phyloP scores from a whole-genome alignment of 768 basidiomycete species.

The Boletales sp. region DNA sequence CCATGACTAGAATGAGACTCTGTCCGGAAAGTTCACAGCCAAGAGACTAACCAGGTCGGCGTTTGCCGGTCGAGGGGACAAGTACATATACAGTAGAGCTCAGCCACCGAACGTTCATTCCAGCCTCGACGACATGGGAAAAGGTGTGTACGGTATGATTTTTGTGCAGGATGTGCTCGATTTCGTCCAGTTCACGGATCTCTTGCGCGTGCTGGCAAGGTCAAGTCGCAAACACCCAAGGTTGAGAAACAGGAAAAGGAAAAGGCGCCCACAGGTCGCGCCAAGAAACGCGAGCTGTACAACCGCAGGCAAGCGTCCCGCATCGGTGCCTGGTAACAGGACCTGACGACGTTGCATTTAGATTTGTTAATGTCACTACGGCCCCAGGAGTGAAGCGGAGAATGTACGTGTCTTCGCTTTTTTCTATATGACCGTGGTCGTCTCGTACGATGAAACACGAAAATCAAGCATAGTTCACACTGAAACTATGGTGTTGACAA shows the following conservation, averaged over 20 bases:
- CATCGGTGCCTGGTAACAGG: neutral
- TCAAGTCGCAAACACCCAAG: slow-evolving; percentile 97
- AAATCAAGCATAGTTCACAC: slow-evolving; percentile 94
- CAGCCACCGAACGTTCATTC: slow-evolving; percentile 27
- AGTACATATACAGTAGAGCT: slow-evolving; percentile 31
- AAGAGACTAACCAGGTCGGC: too few relatives aligned
- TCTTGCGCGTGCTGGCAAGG: slow-evolving; percentile 98
- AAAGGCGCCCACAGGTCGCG: slow-evolving; percentile 93
- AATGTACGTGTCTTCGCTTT: slow-evolving; percentile 69
- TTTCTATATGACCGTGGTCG: slow-evolving; percentile 29
- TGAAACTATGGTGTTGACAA: slow-evolving; percentile 84
- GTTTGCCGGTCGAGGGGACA: slow-evolving; percentile 19
- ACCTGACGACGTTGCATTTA: slow-evolving; percentile 20
- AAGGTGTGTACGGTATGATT: slow-evolving; percentile 42
- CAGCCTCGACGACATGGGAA: slow-evolving; percentile 65
- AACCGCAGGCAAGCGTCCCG: slow-evolving; percentile 74
- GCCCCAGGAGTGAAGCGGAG: slow-evolving; percentile 86
- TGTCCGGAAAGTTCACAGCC: too few relatives aligned
- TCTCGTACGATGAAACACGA: slow-evolving; percentile 25
- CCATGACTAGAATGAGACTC: too few relatives aligned
- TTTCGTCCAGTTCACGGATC: slow-evolving; percentile 84
- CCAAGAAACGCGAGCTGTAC: slow-evolving; percentile 93
- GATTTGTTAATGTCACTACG: slow-evolving; percentile 90
- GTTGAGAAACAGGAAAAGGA: slow-evolving; percentile 98
- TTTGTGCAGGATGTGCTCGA: neutral